Percentiles rank a stretch among this genome's conserved stretches.
These are phyloP conservation scores for Annulohypoxylon bovei DNA, from an alignment of 495 filamentous ascomycete species.

Conservation along the genomic window DNA sequence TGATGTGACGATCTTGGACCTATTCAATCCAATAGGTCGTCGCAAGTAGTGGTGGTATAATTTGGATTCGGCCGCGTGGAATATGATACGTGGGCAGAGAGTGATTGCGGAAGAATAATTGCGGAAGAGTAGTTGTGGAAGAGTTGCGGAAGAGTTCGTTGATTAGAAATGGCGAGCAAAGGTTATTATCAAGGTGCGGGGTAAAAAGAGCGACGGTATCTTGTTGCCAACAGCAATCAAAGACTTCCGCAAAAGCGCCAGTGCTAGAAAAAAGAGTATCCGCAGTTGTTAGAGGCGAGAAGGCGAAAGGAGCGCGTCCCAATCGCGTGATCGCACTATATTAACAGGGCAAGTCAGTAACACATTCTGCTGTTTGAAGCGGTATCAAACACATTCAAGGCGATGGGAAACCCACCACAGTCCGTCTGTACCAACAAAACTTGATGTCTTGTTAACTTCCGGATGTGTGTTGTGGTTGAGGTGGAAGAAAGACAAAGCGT, in stretches of 20 bases:
- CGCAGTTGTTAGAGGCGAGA: not conserved
- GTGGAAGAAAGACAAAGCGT: not conserved
- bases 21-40: not conserved
- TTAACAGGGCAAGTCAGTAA: slow-evolving; percentile 10
- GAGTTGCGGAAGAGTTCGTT: no score
- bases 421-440: slow-evolving; percentile 11
- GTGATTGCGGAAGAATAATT: slow-evolving; percentile 16
- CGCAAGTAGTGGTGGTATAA: not conserved
- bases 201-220: not conserved
- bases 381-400: not conserved
- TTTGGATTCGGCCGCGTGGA: not conserved
- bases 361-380: not conserved
- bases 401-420: slow-evolving; percentile 19
- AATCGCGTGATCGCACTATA: not conserved
- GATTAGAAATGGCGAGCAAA: not conserved
- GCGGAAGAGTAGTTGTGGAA: not conserved
- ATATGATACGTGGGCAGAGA: not conserved
- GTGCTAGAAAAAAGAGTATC: not conserved
- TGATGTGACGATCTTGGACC: slow-evolving; percentile 13
- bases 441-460: slow-evolving; percentile 8
- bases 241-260: not conserved
- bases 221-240: not conserved
- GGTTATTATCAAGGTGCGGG: not conserved
- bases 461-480: not conserved
- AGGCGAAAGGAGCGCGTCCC: slow-evolving; percentile 13